These are phyloP conservation scores for Moricandia arvensis DNA, from an alignment of 345 rosid species.

Conservation along the genomic window DNA sequence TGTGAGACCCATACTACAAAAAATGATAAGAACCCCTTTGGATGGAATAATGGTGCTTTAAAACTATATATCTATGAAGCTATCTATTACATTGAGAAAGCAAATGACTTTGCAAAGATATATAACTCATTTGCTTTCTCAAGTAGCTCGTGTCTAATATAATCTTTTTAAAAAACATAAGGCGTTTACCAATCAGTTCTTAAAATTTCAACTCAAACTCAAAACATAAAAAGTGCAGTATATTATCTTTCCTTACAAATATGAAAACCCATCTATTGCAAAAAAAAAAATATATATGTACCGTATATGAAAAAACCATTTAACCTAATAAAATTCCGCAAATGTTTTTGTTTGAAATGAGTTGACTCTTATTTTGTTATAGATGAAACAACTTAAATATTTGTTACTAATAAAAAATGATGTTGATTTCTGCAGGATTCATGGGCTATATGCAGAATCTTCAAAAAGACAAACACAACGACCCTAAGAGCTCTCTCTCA, in stretches of 20 bases:
- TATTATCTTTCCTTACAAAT: too few relatives aligned
- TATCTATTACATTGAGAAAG: not conserved
- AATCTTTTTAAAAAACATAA: too few relatives aligned
- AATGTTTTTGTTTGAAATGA: not conserved
- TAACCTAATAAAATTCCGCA: not conserved
- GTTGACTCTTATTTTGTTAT: not conserved
- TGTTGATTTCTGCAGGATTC: conserved; percentile 55
- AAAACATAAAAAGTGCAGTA: too few relatives aligned
- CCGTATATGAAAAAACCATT: not conserved
- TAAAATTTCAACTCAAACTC: too few relatives aligned
- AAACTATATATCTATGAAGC: not conserved
- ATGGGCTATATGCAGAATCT: conserved; percentile 94
- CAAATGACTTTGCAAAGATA: too few relatives aligned
- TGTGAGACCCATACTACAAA: too few relatives aligned
- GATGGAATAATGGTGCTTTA: too few relatives aligned
- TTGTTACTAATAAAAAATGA: conserved; percentile 4
- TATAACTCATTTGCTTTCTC: too few relatives aligned
- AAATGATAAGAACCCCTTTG: too few relatives aligned
- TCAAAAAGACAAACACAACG: conserved; percentile 77
- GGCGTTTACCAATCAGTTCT: too few relatives aligned
- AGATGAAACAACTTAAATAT: not conserved
- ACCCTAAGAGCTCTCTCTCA: conserved; percentile 73
- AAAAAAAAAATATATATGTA: not conserved
- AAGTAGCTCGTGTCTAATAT: too few relatives aligned
- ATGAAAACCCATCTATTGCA: not conserved